These are phyloP conservation scores for Theobroma grandiflorum DNA, from an alignment of 441 rosid genomes.

Conservation along the genomic window DNA sequence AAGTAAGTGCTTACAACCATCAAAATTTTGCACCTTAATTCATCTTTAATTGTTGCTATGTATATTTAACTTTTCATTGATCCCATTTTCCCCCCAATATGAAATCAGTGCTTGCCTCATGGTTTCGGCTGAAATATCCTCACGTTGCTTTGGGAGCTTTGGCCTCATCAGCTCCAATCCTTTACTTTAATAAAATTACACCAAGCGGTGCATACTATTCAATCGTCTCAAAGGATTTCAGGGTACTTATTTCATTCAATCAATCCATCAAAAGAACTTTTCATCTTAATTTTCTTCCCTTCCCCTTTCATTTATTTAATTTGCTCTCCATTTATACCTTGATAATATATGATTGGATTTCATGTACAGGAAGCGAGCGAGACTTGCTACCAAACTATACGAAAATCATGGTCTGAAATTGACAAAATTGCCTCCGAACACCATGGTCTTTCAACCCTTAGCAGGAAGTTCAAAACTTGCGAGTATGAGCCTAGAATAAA, in stretches of 20 bases:
- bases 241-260: conserved; percentile 32
- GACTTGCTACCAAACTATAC: conserved; percentile 45
- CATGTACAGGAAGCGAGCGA: conserved; percentile 42
- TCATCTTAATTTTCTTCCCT: background rate
- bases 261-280: background rate
- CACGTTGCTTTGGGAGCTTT: conserved; percentile 63
- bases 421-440: conserved; percentile 49
- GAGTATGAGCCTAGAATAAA: background rate
- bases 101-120: conserved; percentile 60
- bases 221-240: conserved; percentile 59
- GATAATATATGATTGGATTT: background rate
- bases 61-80: background rate
- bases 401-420: conserved; percentile 51
- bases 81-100: too few species aligned
- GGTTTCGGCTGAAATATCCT: conserved; percentile 69
- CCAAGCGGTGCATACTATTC: conserved; percentile 56
- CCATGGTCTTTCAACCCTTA: conserved; percentile 46
- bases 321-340: background rate
- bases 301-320: background rate
- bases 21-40: background rate
- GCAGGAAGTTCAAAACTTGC: conserved; percentile 55
- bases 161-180: conserved; percentile 80
- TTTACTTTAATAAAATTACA: conserved; percentile 56
- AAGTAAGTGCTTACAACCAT: conserved; percentile 51
- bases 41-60: too few species aligned